A percentile compares a stretch with the other conserved stretches of the same genome.
These are phyloP conservation scores for Podaxis rugospora DNA, from an alignment of 768 basidiomycete species.

Conservation along the genomic window DNA sequence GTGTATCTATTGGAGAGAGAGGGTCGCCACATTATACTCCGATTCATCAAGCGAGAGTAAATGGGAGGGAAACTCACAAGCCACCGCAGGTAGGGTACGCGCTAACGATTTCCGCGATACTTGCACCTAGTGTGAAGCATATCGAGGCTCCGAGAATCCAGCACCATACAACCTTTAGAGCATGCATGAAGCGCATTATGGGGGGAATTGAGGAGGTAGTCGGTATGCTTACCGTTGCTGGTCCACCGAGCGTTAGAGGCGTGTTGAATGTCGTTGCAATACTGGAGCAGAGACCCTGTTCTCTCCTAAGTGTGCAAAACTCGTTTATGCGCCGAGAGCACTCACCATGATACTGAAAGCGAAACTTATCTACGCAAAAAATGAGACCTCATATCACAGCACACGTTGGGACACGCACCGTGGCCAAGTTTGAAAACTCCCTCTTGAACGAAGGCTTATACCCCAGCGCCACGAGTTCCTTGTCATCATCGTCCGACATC, in stretches of 20 bases:
- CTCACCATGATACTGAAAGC: constrained; percentile 74
- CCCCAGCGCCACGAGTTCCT: constrained; percentile 59
- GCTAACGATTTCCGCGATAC: constrained; percentile 75
- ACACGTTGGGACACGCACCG: constrained; percentile 35
- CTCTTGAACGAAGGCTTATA: constrained; percentile 80
- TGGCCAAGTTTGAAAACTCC: constrained; percentile 82
- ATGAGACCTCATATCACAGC: constrained; percentile 1
- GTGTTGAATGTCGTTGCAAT: constrained; percentile 79
- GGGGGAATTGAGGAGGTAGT: neutral
- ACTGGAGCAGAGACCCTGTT: constrained; percentile 66
- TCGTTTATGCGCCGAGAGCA: neutral
- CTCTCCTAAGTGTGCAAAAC: neutral
- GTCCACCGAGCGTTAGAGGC: constrained; percentile 64
- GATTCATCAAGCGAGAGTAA: neutral
- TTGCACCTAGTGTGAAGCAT: constrained; percentile 71
- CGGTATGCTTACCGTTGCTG: constrained; percentile 47
- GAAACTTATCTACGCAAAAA: constrained; percentile 52
- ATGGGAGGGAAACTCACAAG: constrained; percentile 37
- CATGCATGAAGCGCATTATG: neutral
- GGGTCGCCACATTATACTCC: neutral
- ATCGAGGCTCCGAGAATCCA: constrained; percentile 70
- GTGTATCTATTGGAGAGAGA: constrained; percentile 49
- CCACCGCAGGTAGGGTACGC: constrained; percentile 75
- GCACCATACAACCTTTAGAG: constrained; percentile 55
- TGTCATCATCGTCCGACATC: constrained; percentile 53